Conservation (phyloP, 2,329 filamentous ascomycete genomes). For the Phialophora expanda region DNA sequence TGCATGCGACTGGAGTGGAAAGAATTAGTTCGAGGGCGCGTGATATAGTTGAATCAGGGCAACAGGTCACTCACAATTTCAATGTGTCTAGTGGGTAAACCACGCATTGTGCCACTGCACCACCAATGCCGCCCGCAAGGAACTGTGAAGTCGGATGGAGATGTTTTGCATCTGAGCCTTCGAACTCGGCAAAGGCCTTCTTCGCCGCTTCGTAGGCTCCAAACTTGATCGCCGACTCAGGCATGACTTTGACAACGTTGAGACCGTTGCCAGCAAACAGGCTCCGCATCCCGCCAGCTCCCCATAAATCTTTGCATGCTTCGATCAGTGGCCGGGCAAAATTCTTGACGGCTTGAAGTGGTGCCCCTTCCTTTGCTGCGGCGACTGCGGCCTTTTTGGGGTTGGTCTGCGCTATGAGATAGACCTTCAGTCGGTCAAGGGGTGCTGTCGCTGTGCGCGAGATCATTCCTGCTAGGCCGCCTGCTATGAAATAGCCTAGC, state of each 20-base stretch:
- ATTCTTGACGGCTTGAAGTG: constrained; percentile 67
- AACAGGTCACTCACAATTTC: constrained; percentile 58
- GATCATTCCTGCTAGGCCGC: constrained; percentile 90
- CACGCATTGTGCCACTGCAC: constrained; percentile 87
- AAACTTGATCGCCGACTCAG: constrained; percentile 97
- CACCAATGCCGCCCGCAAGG: constrained; percentile 84
- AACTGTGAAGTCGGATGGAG: constrained; percentile 89
- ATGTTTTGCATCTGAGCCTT: constrained; percentile 78
- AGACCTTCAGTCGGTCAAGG: constrained; percentile 95
- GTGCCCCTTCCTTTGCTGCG: constrained; percentile 72
- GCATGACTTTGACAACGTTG: constrained; percentile 98
- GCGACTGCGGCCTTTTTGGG: constrained; percentile 63
- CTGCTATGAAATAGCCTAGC: constrained; percentile 97
- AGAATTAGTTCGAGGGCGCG: constrained; percentile 10
- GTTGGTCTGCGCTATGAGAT: constrained; percentile 88
- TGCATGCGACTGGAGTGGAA: constrained; percentile 72
- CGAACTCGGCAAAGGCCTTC: constrained; percentile 79
- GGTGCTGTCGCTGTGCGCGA: constrained; percentile 95
- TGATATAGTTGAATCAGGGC: constrained; percentile 11
- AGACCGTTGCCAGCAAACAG: constrained; percentile 96
- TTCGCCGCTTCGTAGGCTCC: constrained; percentile 97
- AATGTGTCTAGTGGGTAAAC: constrained; percentile 87
- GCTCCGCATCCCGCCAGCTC: constrained; percentile 81
- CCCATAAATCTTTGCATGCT: constrained; percentile 80
- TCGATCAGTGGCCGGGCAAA: constrained; percentile 71